Evolutionary conservation across 176 grass and related monocot genomes (phyloP).

Genomic region (Triticum turgidum): DNA sequence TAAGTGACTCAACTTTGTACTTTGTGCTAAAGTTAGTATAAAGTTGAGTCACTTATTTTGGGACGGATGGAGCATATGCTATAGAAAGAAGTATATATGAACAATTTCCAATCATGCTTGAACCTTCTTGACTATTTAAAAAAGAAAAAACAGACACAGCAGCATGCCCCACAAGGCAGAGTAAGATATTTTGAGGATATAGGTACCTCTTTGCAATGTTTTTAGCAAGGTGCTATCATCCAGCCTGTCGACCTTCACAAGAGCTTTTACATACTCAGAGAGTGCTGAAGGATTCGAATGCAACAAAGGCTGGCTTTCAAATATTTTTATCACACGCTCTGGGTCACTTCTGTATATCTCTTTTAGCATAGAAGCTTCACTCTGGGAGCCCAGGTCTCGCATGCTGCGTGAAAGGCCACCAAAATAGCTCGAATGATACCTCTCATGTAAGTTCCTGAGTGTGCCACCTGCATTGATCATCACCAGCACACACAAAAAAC

Average conservation of each 20-base stretch:
- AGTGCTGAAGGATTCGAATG: conserved; percentile 79
- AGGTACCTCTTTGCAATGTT: conserved; percentile 83
- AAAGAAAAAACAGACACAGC: neutral
- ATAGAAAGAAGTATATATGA: neutral
- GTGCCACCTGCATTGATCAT: conserved; percentile 45
- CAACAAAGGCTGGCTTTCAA: conserved; percentile 86
- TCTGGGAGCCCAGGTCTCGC: conserved; percentile 60
- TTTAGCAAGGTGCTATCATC: conserved; percentile 85
- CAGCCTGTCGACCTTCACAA: conserved; percentile 89
- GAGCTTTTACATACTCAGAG: conserved; percentile 96
- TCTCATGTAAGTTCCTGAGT: conserved; percentile 65
- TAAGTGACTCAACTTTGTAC: too few species aligned
- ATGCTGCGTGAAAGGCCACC: conserved; percentile 75
- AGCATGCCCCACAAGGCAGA: conserved; percentile 20
- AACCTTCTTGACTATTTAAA: neutral
- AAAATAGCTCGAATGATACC: conserved; percentile 84
- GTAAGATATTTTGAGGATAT: conserved; percentile 11
- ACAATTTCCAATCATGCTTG: neutral
- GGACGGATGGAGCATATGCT: neutral
- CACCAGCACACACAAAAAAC: neutral
- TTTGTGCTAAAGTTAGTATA: too few species aligned
- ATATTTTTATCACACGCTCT: conserved; percentile 92
- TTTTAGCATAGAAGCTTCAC: conserved; percentile 61
- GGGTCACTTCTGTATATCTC: conserved; percentile 96
- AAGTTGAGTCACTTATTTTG: too few species aligned